These are phyloP conservation scores for Ogataea trehaloabstinens DNA, from an alignment of 805 yeast genomes.

Conservation along the genomic window DNA sequence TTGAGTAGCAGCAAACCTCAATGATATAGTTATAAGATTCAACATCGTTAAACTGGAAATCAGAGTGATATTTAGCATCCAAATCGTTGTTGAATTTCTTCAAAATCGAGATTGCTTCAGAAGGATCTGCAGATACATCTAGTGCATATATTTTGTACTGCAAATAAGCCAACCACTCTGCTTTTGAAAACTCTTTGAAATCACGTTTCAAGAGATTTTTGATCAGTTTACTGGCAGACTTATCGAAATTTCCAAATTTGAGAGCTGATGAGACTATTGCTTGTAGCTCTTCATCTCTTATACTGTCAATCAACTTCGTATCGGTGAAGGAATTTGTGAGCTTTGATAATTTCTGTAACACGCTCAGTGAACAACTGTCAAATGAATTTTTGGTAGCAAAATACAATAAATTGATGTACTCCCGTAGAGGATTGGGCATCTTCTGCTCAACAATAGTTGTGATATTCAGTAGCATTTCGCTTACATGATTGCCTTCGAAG, in stretches of 20 bases:
- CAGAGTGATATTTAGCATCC: constrained; percentile 9
- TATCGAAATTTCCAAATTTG: constrained; percentile 17
- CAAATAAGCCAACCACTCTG: constrained; percentile 27
- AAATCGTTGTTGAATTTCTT: constrained; percentile 14
- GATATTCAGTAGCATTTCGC: constrained; percentile 16
- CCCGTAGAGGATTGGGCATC: constrained; percentile 18
- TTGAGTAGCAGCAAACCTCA: constrained; percentile 27
- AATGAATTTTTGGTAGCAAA: constrained; percentile 29
- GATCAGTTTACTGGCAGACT: constrained; percentile 18
- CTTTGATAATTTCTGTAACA: constrained; percentile 20
- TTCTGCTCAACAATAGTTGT: constrained; percentile 19
- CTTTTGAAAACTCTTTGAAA: constrained; percentile 13
- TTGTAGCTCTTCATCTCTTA: constrained; percentile 26
- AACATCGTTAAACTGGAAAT: constrained; percentile 20
- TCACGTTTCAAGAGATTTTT: constrained; percentile 8
- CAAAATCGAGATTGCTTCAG: constrained; percentile 36
- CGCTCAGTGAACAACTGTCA: constrained; percentile 21
- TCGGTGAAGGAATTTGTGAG: constrained; percentile 7
- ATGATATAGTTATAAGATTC: constrained; percentile 26
- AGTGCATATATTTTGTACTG: constrained; percentile 20
- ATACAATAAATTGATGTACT: constrained; percentile 29
- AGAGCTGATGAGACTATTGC: constrained; percentile 26
- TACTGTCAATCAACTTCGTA: constrained; percentile 5
- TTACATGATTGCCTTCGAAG: constrained; percentile 27
- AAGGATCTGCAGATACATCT: constrained; percentile 8